Evolutionary conservation across 2,329 filamentous ascomycete species (phyloP), one percentile per base, ranked within the genome.

Genomic region (Orbilia javanica): DNA sequence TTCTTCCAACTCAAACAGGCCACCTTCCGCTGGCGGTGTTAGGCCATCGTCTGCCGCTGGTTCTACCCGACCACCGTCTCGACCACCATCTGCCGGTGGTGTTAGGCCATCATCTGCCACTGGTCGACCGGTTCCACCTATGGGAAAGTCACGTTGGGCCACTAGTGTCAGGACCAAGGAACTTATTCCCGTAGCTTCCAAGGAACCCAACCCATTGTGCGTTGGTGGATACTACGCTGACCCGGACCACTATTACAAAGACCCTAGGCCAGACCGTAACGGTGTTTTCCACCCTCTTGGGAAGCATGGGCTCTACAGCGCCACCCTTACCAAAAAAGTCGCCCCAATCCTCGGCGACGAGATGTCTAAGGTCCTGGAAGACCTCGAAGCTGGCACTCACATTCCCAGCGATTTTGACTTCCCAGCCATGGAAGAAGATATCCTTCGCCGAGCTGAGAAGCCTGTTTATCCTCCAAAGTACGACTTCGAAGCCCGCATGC

Each of bases 401-500:
- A 44, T 15, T 22, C 36, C 27, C 29, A 39, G 67, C 8, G 73
- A 71, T 22, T 63, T 71, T 52, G 73, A 77, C 42, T 71, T 60
- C n/a, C 22, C 55, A 6, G 60, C 66, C 7, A 31, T 76, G 8
- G 72, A 76, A 18, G 72, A 76, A 27, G 65, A 67, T 2, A 48
- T 62, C 20, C 64, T 76, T n/a, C 64, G 57, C 18, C 60, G 70
- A 27, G 65, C 42, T 48, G 67, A 72, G 42, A 73, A 73, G 52
- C 48, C 29, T 18, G 31, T 60, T 29, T 67, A 62, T 3, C 60
- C 60, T 5, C 46, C 67, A 42, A 64, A 71, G n/a, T 34, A 71
- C 29, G 73, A 71, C 27, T 60, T 77, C 13, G 73, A 77, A 39
- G 25, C 64, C 6, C 69, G 63, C 8, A 66, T 77, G 57, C 11